phyloP scores from a whole-genome alignment of 2,329 filamentous ascomycete genomes.

The Trichoderma sp. region DNA sequence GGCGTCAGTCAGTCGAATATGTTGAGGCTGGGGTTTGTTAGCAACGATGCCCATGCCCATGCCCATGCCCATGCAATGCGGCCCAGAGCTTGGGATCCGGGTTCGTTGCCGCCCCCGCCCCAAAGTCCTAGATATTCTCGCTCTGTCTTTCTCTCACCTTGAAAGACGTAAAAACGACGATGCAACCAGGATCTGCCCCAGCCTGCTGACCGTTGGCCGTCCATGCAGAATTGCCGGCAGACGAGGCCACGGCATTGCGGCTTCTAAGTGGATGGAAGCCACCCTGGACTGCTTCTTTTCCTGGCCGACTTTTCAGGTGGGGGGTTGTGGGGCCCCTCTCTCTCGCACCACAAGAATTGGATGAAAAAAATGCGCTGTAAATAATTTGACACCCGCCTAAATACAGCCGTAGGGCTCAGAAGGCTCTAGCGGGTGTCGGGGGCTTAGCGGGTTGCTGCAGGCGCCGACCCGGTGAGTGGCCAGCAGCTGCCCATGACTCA shows the following conservation, averaged over 20 bases:
- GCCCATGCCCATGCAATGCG: background rate
- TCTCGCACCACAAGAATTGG: background rate
- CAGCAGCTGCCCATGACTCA: constrained; percentile 22
- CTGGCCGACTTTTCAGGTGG: background rate
- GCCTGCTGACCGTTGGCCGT: background rate
- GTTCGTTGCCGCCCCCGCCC: background rate
- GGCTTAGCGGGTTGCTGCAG: constrained; percentile 31
- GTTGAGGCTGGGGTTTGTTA: background rate
- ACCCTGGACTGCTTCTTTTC: background rate
- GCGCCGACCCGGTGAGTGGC: constrained; percentile 32
- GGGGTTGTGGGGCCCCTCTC: background rate
- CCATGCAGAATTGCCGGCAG: constrained; percentile 1
- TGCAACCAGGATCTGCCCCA: constrained; percentile 5
- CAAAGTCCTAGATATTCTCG: background rate
- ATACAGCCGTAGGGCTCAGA: background rate
- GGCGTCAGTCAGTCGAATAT: background rate
- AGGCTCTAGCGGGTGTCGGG: constrained; percentile 21
- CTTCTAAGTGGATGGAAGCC: background rate
- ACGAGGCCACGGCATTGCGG: background rate
- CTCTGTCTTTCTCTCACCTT: background rate
- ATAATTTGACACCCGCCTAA: background rate
- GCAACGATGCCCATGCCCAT: background rate
- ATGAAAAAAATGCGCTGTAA: background rate
- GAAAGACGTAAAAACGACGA: background rate
- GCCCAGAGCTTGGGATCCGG: background rate